Evolutionary conservation across 352 stramenopile species (phyloP).

Genomic region (Phytophthora boehmeriae): DNA sequence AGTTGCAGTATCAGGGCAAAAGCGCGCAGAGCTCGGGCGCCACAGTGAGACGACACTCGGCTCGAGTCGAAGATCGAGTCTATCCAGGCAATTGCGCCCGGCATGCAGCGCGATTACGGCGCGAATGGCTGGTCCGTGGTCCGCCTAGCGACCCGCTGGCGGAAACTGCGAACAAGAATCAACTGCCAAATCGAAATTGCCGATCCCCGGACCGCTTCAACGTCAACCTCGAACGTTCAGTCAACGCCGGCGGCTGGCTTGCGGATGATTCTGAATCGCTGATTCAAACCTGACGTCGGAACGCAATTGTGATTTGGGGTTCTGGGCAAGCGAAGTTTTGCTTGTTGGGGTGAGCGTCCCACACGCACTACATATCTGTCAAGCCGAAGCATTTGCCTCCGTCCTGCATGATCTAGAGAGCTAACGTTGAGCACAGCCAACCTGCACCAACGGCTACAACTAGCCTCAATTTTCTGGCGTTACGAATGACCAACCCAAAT

Average conservation of each 20-base stretch:
- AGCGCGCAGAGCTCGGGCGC: slow-evolving; percentile 6
- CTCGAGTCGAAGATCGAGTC: not conserved
- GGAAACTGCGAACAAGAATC: not conserved
- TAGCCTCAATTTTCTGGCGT: not conserved
- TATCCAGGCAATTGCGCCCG: not conserved
- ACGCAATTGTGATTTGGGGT: no score
- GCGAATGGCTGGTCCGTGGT: not conserved
- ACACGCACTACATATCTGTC: no score
- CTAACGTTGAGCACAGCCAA: not conserved
- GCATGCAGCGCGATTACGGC: not conserved
- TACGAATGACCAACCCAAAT: not conserved
- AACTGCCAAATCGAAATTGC: not conserved
- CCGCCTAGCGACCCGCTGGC: not conserved
- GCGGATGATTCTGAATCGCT: no score
- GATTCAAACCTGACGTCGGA: no score
- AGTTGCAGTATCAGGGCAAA: slow-evolving; percentile 20
- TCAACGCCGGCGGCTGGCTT: not conserved
- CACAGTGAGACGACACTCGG: not conserved
- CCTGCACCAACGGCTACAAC: not conserved
- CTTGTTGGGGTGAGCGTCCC: no score
- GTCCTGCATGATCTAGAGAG: no score
- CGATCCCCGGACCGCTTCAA: not conserved
- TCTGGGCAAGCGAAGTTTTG: no score
- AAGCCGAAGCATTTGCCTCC: no score
- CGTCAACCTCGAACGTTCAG: not conserved